Percentiles rank a stretch among this genome's conserved stretches.
Conservation (phyloP, 352 stramenopile genomes). For the Phytophthora citricola region DNA sequence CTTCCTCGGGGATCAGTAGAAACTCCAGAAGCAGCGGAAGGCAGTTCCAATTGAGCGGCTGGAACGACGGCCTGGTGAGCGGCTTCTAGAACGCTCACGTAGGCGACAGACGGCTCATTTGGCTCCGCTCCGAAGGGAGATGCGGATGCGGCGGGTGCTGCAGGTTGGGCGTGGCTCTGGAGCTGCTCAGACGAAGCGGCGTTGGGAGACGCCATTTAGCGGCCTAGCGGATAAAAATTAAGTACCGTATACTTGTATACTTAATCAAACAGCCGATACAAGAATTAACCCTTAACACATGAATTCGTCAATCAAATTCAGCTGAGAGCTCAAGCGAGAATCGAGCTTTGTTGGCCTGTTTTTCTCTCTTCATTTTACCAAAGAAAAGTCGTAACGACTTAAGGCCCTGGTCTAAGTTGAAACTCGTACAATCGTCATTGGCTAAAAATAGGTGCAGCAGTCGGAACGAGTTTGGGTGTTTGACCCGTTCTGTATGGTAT, state of each 20-base stretch:
- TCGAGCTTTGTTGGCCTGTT: too few species aligned
- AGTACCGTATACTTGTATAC: background rate
- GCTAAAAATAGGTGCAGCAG: too few species aligned
- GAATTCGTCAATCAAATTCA: too few species aligned
- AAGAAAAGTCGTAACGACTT: too few species aligned
- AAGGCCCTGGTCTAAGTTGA: too few species aligned
- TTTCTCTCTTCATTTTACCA: too few species aligned
- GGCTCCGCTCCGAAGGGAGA: conserved; percentile 2
- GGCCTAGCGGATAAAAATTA: background rate
- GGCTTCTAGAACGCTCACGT: conserved; percentile 8
- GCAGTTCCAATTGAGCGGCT: conserved; percentile 6
- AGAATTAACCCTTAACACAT: too few species aligned
- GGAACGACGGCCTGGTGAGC: conserved; percentile 10
- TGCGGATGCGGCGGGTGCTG: background rate
- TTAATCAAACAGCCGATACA: background rate
- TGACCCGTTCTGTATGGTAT: too few species aligned
- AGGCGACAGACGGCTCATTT: background rate
- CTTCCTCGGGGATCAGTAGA: conserved; percentile 25
- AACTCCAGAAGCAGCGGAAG: background rate
- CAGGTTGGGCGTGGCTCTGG: background rate
- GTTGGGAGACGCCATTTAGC: background rate
- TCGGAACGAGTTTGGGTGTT: too few species aligned
- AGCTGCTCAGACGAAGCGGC: conserved; percentile 3
- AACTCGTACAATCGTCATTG: too few species aligned
- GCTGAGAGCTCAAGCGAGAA: too few species aligned